phyloP scores from a whole-genome alignment of 192 early-diverging fungal genomes.

The Coemansia sp. region DNA sequence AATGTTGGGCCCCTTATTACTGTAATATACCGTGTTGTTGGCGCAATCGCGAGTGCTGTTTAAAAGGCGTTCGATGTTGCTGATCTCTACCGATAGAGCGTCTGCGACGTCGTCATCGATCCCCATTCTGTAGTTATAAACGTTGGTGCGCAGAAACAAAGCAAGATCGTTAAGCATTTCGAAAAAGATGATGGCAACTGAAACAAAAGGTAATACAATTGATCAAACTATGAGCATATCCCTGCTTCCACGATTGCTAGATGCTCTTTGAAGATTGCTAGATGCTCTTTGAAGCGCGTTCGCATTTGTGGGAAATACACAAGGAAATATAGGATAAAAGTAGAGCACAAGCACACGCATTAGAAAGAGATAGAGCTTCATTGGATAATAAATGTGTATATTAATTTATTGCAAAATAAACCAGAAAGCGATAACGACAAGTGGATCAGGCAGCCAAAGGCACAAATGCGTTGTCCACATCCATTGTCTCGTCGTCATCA shows the following conservation, averaged over 20 bases:
- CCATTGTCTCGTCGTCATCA: slow-evolving; percentile 22
- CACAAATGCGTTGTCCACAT: slow-evolving; percentile 20
- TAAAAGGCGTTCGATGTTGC: background rate
- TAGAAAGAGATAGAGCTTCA: too few species aligned
- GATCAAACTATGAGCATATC: background rate
- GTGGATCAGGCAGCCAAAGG: slow-evolving; percentile 2
- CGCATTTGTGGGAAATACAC: background rate
- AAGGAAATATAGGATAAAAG: background rate
- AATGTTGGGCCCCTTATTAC: background rate
- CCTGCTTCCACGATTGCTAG: too few species aligned
- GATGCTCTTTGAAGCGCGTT: too few species aligned
- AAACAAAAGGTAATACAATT: background rate
- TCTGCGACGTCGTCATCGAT: background rate
- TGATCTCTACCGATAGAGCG: background rate
- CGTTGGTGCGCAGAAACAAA: slow-evolving; percentile 1
- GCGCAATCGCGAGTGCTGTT: background rate
- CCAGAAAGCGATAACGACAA: too few species aligned
- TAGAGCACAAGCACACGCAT: background rate
- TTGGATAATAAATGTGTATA: too few species aligned
- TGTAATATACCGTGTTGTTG: background rate
- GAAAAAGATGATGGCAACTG: background rate
- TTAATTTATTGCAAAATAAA: too few species aligned
- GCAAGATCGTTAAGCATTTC: slow-evolving; percentile 4
- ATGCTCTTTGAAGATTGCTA: too few species aligned
- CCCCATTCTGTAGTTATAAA: background rate